Percentiles rank a stretch among this genome's conserved stretches.
Conservation (phyloP, 129 eudicot species). For the Centrapalus pauciflorus region DNA sequence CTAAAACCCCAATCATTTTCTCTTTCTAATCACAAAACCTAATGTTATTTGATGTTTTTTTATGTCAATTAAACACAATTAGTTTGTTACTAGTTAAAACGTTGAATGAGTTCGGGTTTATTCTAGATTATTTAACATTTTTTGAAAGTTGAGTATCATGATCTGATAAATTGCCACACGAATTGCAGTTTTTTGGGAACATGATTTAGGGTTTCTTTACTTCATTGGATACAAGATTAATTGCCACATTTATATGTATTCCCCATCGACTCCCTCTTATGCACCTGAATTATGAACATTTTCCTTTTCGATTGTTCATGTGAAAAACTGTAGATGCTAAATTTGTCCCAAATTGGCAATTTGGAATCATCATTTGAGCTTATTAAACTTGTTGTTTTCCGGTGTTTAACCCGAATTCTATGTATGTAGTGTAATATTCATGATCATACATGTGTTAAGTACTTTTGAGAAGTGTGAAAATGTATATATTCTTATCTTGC, state of each 20-base stretch:
- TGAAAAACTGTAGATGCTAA: too few species aligned
- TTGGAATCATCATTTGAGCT: background rate
- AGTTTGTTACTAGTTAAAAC: background rate
- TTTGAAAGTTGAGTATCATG: background rate
- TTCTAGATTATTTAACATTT: background rate
- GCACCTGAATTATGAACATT: background rate
- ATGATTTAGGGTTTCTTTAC: background rate
- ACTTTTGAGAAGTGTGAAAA: too few species aligned
- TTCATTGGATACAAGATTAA: background rate
- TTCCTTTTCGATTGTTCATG: background rate
- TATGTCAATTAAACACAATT: background rate
- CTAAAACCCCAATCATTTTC: slow-evolving; percentile 17
- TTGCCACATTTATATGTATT: background rate
- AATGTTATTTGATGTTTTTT: background rate
- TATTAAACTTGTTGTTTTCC: too few species aligned
- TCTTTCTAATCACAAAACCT: background rate
- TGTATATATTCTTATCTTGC: too few species aligned
- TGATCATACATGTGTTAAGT: too few species aligned
- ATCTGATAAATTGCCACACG: background rate
- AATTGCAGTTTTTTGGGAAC: background rate
- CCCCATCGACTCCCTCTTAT: background rate
- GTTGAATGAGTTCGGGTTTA: slow-evolving; percentile 4
- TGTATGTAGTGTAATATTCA: too few species aligned
- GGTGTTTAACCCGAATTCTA: too few species aligned
- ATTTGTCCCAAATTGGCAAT: background rate